phyloP scores from a whole-genome alignment of 768 basidiomycete genomes.

The Amanita rubescens region DNA sequence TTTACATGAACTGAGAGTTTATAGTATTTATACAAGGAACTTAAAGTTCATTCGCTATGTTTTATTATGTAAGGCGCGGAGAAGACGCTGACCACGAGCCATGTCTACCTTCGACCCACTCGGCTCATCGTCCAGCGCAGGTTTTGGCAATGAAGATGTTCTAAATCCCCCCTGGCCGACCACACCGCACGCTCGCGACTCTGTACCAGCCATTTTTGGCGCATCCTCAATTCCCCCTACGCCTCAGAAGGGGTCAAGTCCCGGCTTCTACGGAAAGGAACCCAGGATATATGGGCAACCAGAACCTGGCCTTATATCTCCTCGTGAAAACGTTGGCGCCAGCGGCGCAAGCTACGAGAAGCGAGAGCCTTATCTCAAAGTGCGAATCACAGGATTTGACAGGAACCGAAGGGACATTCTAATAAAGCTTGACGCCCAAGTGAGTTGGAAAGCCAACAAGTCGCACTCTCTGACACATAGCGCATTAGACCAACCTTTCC shows the following conservation, averaged over 20 bases:
- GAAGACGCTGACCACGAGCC: background rate
- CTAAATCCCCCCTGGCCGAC: conserved; percentile 70
- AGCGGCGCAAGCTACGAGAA: conserved; percentile 73
- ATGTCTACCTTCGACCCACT: conserved; percentile 67
- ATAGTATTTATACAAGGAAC: too few species aligned
- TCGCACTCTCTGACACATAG: background rate
- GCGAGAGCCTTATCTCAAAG: conserved; percentile 77
- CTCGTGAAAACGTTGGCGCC: conserved; percentile 50
- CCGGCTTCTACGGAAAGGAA: conserved; percentile 66
- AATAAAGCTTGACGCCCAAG: conserved; percentile 93
- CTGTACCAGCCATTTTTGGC: conserved; percentile 64
- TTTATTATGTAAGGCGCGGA: conserved; percentile 6
- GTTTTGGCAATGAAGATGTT: conserved; percentile 42
- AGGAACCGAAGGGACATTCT: conserved; percentile 93
- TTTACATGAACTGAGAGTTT: too few species aligned
- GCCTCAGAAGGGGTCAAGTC: conserved; percentile 44
- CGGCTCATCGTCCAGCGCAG: conserved; percentile 39
- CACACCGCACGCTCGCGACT: conserved; percentile 65
- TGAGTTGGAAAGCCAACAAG: conserved; percentile 26
- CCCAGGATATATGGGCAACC: conserved; percentile 87
- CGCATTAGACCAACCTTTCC: conserved; percentile 83
- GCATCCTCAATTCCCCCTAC: conserved; percentile 47
- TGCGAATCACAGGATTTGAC: conserved; percentile 86
- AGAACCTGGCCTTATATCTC: conserved; percentile 76
- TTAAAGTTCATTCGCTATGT: background rate